These are phyloP conservation scores for Fusarium sp. DNA, from an alignment of 2,329 filamentous ascomycete species.

Conservation along the genomic window DNA sequence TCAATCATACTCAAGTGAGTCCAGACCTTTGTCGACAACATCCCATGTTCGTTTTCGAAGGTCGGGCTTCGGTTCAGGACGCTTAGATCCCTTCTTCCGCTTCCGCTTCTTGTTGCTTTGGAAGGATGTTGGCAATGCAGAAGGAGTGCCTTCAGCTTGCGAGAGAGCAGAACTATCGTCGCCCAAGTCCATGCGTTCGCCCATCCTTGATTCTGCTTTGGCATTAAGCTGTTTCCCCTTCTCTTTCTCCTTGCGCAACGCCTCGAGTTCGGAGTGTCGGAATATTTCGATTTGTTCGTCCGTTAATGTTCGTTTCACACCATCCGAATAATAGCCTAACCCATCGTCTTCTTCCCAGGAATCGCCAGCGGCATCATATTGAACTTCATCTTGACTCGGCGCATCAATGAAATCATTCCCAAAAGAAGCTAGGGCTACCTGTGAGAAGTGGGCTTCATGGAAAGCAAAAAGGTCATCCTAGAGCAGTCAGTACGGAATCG, in stretches of 20 bases:
- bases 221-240: slow-evolving; percentile 48
- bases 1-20: slow-evolving; percentile 69
- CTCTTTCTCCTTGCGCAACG: slow-evolving; percentile 70
- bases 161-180: slow-evolving; percentile 12
- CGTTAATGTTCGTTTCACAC: slow-evolving; percentile 87
- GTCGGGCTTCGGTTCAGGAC: slow-evolving; percentile 66
- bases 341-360: slow-evolving; percentile 69
- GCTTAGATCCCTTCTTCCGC: slow-evolving; percentile 54
- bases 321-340: slow-evolving; percentile 87
- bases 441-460: slow-evolving; percentile 69
- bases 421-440: slow-evolving; percentile 59
- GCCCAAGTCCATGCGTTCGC: slow-evolving; percentile 29
- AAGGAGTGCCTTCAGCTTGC: slow-evolving; percentile 14
- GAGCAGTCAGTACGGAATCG: slow-evolving; percentile 31
- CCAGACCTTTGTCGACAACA: slow-evolving; percentile 69
- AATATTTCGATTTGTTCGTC: slow-evolving; percentile 93
- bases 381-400: slow-evolving; percentile 38
- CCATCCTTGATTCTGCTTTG: slow-evolving; percentile 16
- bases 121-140: slow-evolving; percentile 23
- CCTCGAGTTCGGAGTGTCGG: slow-evolving; percentile 85
- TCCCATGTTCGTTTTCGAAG: slow-evolving; percentile 76
- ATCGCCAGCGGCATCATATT: slow-evolving; percentile 48
- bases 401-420: slow-evolving; percentile 57
- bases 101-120: slow-evolving; percentile 45
- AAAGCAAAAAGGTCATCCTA: slow-evolving; percentile 71